Conservation (phyloP, 331 rosid genomes). For the Dryas integrifolia region DNA sequence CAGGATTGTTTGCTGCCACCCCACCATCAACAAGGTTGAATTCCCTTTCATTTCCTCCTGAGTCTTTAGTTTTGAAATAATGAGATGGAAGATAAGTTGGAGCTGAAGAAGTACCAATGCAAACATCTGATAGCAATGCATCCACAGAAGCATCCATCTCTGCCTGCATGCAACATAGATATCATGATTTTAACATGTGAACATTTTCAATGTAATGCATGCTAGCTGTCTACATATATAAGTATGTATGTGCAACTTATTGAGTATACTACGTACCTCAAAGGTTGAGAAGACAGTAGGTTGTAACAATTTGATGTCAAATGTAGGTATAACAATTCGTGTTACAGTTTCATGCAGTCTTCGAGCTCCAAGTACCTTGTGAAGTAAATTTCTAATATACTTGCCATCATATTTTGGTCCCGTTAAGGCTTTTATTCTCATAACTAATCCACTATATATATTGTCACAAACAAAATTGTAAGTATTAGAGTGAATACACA, state of each 20-base stretch:
- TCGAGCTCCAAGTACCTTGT: conserved; percentile 11
- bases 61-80: conserved; percentile 22
- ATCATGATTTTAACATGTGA: neutral
- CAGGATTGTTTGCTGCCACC: conserved; percentile 29
- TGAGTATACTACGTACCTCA: neutral
- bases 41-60: conserved; percentile 18
- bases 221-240: too few species aligned
- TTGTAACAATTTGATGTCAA: conserved; percentile 25
- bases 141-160: conserved; percentile 23
- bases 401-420: conserved; percentile 25
- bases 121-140: conserved; percentile 22
- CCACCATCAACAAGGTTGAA: conserved; percentile 29
- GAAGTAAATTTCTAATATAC: conserved; percentile 6
- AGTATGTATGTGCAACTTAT: neutral
- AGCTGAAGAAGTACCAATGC: conserved; percentile 22
- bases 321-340: conserved; percentile 9
- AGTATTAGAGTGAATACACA: too few species aligned
- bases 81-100: conserved; percentile 27
- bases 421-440: neutral
- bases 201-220: neutral
- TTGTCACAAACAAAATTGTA: neutral
- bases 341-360: conserved; percentile 28
- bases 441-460: neutral
- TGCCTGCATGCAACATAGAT: conserved; percentile 8
- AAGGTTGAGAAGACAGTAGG: conserved; percentile 21